Evolutionary conservation across 140 eudicot genomes (phyloP).

Genomic region (Cichorium intybus): DNA sequence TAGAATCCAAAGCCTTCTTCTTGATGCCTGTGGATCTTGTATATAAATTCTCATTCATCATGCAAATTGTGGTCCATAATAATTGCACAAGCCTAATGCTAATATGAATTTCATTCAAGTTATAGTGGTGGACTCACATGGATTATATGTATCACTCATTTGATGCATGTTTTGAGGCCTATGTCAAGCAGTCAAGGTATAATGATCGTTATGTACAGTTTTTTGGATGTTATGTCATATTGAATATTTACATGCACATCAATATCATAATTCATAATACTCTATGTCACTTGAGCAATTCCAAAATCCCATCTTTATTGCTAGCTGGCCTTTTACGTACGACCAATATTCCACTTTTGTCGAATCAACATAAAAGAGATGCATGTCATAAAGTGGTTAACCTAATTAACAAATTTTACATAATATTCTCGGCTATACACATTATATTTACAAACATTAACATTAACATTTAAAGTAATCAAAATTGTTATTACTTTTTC

Average conservation of each 20-base stretch:
- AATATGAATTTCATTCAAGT: too few species aligned
- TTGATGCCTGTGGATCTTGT: too few species aligned
- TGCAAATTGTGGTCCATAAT: too few species aligned
- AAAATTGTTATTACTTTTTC: background rate
- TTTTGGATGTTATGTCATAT: background rate
- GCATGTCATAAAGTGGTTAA: background rate
- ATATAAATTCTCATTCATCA: too few species aligned
- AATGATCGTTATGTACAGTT: too few species aligned
- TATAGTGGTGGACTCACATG: too few species aligned
- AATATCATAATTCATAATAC: background rate
- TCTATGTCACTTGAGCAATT: background rate
- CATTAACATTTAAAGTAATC: background rate
- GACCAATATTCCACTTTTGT: background rate
- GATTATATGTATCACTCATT: too few species aligned
- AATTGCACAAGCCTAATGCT: too few species aligned
- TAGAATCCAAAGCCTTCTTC: too few species aligned
- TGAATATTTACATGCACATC: background rate
- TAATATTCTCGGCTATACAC: background rate
- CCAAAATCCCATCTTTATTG: background rate
- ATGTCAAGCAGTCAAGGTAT: too few species aligned
- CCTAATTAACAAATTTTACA: background rate
- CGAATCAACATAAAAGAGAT: background rate
- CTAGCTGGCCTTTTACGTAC: too few species aligned
- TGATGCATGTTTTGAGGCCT: too few species aligned
- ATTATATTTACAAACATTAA: background rate